Percentiles rank a stretch among this genome's conserved stretches.
Conservation (phyloP, 495 filamentous ascomycete species). For the Saxophila tyrrhenica region DNA sequence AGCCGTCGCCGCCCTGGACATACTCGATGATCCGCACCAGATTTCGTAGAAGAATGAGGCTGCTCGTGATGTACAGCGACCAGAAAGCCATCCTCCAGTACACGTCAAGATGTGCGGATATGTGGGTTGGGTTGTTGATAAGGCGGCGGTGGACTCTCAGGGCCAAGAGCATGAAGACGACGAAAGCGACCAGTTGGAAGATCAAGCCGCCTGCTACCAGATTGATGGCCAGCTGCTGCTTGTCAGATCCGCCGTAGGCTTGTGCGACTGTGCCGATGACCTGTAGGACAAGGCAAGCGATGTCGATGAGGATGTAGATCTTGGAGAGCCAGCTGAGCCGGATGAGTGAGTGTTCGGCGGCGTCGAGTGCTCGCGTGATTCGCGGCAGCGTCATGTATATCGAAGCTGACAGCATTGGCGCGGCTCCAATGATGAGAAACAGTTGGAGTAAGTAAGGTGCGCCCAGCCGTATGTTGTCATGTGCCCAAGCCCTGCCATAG, state of each 20-base stretch:
- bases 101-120: conserved; percentile 14
- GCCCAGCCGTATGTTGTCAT: neutral
- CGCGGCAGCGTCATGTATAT: conserved; percentile 37
- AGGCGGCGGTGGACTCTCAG: conserved; percentile 31
- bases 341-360: conserved; percentile 26
- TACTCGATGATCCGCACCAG: conserved; percentile 55
- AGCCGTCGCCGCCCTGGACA: conserved; percentile 41
- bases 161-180: conserved; percentile 31
- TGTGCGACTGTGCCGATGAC: conserved; percentile 31
- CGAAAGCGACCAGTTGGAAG: conserved; percentile 35
- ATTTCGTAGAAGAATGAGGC: conserved; percentile 49
- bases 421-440: conserved; percentile 33
- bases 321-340: conserved; percentile 30
- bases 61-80: conserved; percentile 41
- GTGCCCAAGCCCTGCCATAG: conserved; percentile 22
- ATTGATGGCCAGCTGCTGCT: conserved; percentile 7
- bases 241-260: conserved; percentile 20
- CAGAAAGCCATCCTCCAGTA: conserved; percentile 42
- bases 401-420: conserved; percentile 32
- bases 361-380: conserved; percentile 33
- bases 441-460: conserved; percentile 6
- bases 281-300: conserved; percentile 35
- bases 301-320: conserved; percentile 37
- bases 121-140: conserved; percentile 1
- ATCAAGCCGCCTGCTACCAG: conserved; percentile 33